Conservation (phyloP, 441 rosid species). For the Hura crepitans region DNA sequence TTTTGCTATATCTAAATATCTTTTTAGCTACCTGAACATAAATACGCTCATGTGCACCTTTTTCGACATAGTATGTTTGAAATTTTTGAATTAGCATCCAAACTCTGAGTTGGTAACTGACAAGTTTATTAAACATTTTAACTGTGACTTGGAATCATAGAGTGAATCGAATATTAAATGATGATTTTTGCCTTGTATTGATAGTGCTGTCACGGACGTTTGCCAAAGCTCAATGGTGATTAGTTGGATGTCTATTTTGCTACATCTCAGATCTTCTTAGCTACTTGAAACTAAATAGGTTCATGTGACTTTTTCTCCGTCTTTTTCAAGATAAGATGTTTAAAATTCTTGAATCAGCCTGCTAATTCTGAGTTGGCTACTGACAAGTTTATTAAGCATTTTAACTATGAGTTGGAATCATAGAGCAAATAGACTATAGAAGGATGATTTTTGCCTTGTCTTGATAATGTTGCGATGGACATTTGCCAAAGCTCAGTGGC, state of each 20-base stretch:
- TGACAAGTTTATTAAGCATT: not conserved
- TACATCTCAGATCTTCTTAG: not conserved
- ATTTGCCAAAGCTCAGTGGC: not conserved
- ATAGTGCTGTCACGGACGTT: not conserved
- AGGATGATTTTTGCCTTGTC: not conserved
- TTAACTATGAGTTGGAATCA: not conserved
- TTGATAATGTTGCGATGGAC: not conserved
- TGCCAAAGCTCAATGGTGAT: not conserved
- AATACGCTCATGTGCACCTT: not conserved
- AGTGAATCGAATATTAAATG: not conserved
- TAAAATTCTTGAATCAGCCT: not conserved
- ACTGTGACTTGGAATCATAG: not conserved
- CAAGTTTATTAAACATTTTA: not conserved
- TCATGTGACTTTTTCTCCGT: not conserved
- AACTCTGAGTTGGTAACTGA: constrained; percentile 7
- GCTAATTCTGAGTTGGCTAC: constrained; percentile 2
- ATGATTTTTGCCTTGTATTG: not conserved
- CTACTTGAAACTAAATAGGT: not conserved
- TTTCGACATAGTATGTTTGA: not conserved
- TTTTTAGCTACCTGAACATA: not conserved
- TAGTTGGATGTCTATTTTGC: not conserved
- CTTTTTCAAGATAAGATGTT: not conserved
- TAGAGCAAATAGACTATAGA: not conserved
- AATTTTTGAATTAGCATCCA: not conserved
- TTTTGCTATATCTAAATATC: not conserved